A percentile compares a stretch with the other conserved stretches of the same genome.
These are phyloP conservation scores for Groenewaldozyma auringiensis DNA, from an alignment of 1,139 yeast species.

Conservation along the genomic window DNA sequence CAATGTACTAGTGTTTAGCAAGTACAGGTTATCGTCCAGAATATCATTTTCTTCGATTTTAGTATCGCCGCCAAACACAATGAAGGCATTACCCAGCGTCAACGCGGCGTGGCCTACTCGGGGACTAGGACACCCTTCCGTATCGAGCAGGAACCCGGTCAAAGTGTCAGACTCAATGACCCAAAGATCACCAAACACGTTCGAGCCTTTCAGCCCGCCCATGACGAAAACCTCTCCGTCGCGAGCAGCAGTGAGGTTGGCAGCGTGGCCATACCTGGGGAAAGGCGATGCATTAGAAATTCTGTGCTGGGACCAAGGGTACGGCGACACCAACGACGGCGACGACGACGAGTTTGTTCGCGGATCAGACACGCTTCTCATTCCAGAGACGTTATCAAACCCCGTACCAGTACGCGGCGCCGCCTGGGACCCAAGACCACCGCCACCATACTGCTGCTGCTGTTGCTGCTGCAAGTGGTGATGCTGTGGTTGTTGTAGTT, in stretches of 20 bases:
- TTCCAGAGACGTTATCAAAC: slow-evolving; percentile 1
- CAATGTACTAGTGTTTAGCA: slow-evolving; percentile 80
- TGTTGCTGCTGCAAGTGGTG: slow-evolving; percentile 5
- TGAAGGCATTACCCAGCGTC: slow-evolving; percentile 89
- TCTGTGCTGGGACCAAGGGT: slow-evolving; percentile 73
- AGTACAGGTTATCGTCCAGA: slow-evolving; percentile 79
- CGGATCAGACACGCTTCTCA: slow-evolving; percentile 3
- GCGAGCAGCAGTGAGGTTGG: slow-evolving; percentile 61
- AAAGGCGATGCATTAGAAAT: slow-evolving; percentile 70
- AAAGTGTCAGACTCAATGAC: slow-evolving; percentile 38
- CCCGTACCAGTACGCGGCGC: slow-evolving; percentile 4
- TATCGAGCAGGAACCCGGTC: slow-evolving; percentile 57
- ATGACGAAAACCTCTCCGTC: slow-evolving; percentile 78
- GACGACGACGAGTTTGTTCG: not conserved
- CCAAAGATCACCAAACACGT: slow-evolving; percentile 96
- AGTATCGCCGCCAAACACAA: slow-evolving; percentile 95
- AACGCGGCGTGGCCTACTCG: slow-evolving; percentile 95
- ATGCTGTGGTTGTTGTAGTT: slow-evolving; percentile 1
- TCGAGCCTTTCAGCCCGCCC: slow-evolving; percentile 92
- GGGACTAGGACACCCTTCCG: slow-evolving; percentile 80
- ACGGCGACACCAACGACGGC: slow-evolving; percentile 27
- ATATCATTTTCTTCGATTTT: slow-evolving; percentile 70
- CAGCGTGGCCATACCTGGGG: slow-evolving; percentile 91
- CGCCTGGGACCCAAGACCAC: too few relatives aligned
- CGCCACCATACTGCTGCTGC: not conserved